Evolutionary conservation across 1,284 basidiomycete species (phyloP).

Genomic region (Papiliotrema fonsecae): DNA sequence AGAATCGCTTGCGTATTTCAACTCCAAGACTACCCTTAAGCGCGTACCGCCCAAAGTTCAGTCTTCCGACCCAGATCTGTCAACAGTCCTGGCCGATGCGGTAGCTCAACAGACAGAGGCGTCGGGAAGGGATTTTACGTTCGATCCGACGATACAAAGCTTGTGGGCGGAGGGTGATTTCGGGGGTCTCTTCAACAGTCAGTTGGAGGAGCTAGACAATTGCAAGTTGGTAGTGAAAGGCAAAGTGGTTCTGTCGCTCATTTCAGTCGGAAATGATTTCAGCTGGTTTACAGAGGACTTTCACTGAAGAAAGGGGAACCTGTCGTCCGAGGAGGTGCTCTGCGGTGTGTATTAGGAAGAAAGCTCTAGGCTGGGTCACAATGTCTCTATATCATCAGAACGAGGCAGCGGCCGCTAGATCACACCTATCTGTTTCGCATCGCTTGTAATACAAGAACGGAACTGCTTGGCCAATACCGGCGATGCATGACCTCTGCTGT

Average conservation of each 20-base stretch:
- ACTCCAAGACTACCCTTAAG: neutral
- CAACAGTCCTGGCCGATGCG: neutral
- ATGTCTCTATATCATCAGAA: no score
- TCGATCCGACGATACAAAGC: neutral
- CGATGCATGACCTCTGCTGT: no score
- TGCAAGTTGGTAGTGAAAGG: neutral
- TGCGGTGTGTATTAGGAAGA: no score
- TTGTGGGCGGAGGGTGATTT: neutral
- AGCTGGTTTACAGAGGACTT: constrained; percentile 1
- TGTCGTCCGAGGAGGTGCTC: no score
- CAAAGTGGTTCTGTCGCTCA: neutral
- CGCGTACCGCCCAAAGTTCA: neutral
- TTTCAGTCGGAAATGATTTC: neutral
- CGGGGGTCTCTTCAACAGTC: neutral
- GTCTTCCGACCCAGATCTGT: neutral
- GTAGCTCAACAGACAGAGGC: neutral
- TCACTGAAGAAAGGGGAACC: neutral
- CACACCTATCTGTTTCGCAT: no score
- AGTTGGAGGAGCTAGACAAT: neutral
- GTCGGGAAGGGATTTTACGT: neutral
- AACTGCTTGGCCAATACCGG: no score
- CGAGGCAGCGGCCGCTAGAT: no score
- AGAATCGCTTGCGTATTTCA: neutral
- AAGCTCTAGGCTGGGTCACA: no score
- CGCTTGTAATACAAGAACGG: no score